Evolutionary conservation across 2,329 filamentous ascomycete genomes (phyloP).

Genomic region (Cladobotryum mycophilum): DNA sequence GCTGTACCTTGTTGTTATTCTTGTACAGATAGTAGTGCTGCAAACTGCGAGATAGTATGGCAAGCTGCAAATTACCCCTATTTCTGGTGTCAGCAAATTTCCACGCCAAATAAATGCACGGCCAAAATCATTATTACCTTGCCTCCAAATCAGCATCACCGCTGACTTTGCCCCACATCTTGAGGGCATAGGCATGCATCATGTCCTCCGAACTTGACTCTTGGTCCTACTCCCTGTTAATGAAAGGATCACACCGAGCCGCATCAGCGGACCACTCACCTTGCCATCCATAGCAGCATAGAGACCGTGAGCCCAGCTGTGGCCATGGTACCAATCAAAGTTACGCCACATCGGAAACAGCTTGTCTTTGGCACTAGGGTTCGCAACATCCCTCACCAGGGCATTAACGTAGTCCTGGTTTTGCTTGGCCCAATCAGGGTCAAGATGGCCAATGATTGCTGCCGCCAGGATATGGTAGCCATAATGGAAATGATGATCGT

Average conservation of each 20-base stretch:
- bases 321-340: constrained; percentile 94
- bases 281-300: constrained; percentile 68
- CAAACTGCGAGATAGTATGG: constrained; percentile 67
- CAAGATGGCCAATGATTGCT: constrained; percentile 73
- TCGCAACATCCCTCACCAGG: constrained; percentile 76
- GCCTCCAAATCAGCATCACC: constrained; percentile 76
- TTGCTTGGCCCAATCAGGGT: constrained; percentile 63
- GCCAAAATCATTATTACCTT: constrained; percentile 37
- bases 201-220: constrained; percentile 89
- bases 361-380: constrained; percentile 62
- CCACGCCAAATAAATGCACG: not conserved
- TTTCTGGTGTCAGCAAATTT: not conserved
- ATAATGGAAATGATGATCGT: constrained; percentile 70
- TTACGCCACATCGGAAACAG: constrained; percentile 75
- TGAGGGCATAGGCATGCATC: constrained; percentile 79
- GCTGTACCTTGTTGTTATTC: constrained; percentile 62
- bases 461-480: constrained; percentile 87
- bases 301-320: constrained; percentile 84
- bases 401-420: constrained; percentile 79
- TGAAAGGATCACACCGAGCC: not conserved
- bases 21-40: constrained; percentile 78
- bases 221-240: constrained; percentile 45
- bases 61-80: constrained; percentile 74
- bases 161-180: constrained; percentile 83
- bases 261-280: constrained; percentile 25